phyloP scores from a whole-genome alignment of 2,329 filamentous ascomycete species.

The Bretziella fagacearum region DNA sequence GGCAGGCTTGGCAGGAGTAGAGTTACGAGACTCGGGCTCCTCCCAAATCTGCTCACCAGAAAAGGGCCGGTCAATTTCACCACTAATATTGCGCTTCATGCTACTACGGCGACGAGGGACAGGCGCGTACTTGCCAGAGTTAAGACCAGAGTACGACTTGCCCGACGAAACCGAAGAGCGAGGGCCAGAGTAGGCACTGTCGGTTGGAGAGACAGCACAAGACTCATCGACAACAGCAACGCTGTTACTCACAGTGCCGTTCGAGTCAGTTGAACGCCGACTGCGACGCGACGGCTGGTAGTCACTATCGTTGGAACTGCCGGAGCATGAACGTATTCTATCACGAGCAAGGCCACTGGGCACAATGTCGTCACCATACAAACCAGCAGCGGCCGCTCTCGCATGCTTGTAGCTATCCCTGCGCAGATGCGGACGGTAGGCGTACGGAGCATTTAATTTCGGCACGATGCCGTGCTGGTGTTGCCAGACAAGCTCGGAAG shows the following conservation, averaged over 20 bases:
- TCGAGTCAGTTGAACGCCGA: slow-evolving; percentile 9
- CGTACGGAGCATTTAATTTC: slow-evolving; percentile 45
- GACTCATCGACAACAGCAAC: slow-evolving; percentile 7
- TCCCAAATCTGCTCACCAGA: slow-evolving; percentile 76
- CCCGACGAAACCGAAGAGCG: slow-evolving; percentile 8
- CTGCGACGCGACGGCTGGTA: slow-evolving; percentile 16
- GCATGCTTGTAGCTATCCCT: slow-evolving; percentile 57
- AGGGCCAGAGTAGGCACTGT: background rate
- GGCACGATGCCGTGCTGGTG: slow-evolving; percentile 42
- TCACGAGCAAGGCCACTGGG: slow-evolving; percentile 31
- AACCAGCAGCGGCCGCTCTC: slow-evolving; percentile 41
- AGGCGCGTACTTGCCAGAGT: slow-evolving; percentile 16
- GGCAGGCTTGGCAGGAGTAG: slow-evolving; percentile 15
- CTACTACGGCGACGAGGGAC: slow-evolving; percentile 42
- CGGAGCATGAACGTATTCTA: slow-evolving; percentile 31
- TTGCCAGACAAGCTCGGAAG: slow-evolving; percentile 61
- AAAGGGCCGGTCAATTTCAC: slow-evolving; percentile 48
- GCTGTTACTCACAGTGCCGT: background rate
- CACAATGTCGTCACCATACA: slow-evolving; percentile 30
- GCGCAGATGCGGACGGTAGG: slow-evolving; percentile 50
- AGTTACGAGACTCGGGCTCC: slow-evolving; percentile 44
- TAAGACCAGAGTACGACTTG: slow-evolving; percentile 17
- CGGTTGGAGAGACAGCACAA: slow-evolving; percentile 7
- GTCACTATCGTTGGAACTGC: slow-evolving; percentile 35
- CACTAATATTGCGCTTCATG: slow-evolving; percentile 52